Conservation (phyloP, 305 asterid genomes). For the Solanum hybrid region DNA sequence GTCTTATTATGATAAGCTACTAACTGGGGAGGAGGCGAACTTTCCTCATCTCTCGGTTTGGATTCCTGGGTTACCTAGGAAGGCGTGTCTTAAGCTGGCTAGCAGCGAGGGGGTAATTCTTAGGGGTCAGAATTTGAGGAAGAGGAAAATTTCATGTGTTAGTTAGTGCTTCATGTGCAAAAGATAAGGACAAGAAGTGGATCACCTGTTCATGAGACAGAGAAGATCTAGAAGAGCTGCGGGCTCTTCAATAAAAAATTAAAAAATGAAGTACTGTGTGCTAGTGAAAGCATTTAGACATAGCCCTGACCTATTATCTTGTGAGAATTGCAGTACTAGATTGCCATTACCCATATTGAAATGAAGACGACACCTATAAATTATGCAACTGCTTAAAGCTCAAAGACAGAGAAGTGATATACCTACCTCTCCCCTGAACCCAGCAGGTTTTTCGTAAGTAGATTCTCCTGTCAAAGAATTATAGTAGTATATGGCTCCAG, state of each 20-base stretch:
- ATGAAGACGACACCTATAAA: background rate
- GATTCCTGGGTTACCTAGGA: background rate
- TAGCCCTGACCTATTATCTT: background rate
- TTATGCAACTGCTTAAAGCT: background rate
- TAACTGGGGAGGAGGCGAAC: background rate
- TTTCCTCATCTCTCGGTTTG: background rate
- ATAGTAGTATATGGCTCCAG: slow-evolving; percentile 80
- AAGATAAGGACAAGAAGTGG: background rate
- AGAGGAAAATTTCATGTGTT: background rate
- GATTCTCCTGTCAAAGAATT: slow-evolving; percentile 85
- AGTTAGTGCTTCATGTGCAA: background rate
- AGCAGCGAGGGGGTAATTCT: background rate
- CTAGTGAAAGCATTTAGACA: background rate
- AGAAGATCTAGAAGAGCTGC: background rate
- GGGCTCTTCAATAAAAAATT: background rate
- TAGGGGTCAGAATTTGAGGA: background rate
- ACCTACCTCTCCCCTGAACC: slow-evolving; percentile 81
- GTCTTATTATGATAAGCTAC: background rate
- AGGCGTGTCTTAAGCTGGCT: background rate
- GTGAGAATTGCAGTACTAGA: background rate
- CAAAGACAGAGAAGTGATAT: background rate
- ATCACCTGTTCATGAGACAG: background rate
- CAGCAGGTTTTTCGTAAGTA: slow-evolving; percentile 78
- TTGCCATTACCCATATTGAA: background rate
- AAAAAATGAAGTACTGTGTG: background rate